These are phyloP conservation scores for Thielaviopsis euricoi DNA, from an alignment of 2,329 filamentous ascomycete genomes.

Conservation along the genomic window DNA sequence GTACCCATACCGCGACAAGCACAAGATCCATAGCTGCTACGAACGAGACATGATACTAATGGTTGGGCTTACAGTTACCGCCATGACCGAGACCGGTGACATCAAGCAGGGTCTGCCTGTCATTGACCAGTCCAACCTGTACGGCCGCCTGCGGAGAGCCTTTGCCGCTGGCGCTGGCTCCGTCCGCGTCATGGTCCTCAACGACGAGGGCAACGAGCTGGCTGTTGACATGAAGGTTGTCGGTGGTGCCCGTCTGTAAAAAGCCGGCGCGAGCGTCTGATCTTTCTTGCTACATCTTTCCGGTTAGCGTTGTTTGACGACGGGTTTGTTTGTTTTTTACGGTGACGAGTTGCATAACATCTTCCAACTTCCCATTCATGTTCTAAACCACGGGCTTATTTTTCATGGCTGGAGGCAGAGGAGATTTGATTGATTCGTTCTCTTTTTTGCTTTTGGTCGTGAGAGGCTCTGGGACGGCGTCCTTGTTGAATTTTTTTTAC, in stretches of 20 bases:
- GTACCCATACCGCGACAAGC: constrained; percentile 6
- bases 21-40: constrained; percentile 3
- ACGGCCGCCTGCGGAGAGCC: constrained; percentile 60
- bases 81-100: constrained; percentile 98
- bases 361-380: not conserved
- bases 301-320: too few species aligned
- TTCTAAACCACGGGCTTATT: not conserved
- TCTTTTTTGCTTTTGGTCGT: too few species aligned
- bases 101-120: constrained; percentile 92
- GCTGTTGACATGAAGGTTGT: constrained; percentile 98
- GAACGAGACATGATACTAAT: constrained; percentile 11
- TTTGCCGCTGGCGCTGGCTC: constrained; percentile 88
- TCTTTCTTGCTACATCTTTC: not conserved
- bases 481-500: not conserved
- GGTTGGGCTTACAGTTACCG: constrained; percentile 40
- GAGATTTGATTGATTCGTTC: not conserved
- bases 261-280: constrained; percentile 6
- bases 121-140: constrained; percentile 87
- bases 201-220: constrained; percentile 81
- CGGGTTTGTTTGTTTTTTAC: not conserved
- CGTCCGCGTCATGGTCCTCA: constrained; percentile 90
- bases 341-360: not conserved
- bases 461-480: not conserved
- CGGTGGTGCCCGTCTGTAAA: constrained; percentile 58
- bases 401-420: too few species aligned